A percentile compares a stretch with the other conserved stretches of the same genome.
phyloP scores from a whole-genome alignment of 1,284 basidiomycete species.

The Moniliella sp. region DNA sequence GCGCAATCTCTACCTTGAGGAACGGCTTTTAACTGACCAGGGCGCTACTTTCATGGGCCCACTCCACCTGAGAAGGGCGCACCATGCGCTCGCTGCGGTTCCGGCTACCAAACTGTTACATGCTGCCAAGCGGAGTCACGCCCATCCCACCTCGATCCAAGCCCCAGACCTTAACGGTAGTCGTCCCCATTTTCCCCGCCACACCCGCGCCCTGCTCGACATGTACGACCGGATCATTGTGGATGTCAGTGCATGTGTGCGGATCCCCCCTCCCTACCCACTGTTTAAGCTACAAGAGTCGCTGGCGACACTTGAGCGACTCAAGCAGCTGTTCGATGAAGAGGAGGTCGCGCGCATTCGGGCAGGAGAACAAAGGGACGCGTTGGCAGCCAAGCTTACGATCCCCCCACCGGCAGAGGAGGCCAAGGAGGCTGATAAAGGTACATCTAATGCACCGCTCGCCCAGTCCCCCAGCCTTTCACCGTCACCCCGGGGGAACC shows the following conservation, averaged over 20 bases:
- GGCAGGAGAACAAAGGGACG: conserved; percentile 1
- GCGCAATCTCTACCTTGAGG: conserved; percentile 72
- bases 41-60: conserved; percentile 13
- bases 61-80: no score
- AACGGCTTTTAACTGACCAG: conserved; percentile 78
- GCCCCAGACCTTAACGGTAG: no score
- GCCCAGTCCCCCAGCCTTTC: no score
- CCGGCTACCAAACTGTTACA: no score
- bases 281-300: conserved; percentile 58
- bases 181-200: neutral
- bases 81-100: no score
- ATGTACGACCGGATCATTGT: conserved; percentile 66
- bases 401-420: no score
- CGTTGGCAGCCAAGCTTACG: neutral
- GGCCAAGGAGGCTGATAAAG: no score
- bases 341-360: conserved; percentile 2
- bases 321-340: conserved; percentile 1
- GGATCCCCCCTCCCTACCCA: conserved; percentile 69
- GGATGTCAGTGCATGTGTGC: conserved; percentile 67
- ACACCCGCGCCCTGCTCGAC: conserved; percentile 43
- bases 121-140: no score
- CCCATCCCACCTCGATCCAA: no score
- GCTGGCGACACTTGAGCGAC: neutral
- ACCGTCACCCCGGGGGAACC: no score
- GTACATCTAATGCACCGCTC: no score